Percentiles rank a stretch among this genome's conserved stretches.
Evolutionary conservation across 768 basidiomycete species (phyloP).

Genomic region (Amyloporia xantha): DNA sequence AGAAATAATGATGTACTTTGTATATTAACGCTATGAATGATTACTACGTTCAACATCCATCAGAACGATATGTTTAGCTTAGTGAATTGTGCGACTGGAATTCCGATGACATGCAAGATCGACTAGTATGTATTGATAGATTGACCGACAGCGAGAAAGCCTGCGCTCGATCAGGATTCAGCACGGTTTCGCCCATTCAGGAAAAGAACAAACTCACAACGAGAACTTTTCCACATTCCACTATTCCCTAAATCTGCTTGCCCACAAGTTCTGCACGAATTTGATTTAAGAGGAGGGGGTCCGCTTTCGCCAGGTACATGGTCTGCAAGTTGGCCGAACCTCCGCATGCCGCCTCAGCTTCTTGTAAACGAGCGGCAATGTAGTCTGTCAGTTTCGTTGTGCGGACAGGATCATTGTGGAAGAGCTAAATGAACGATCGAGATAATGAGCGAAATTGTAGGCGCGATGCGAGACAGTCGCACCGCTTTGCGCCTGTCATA

Average conservation of each 20-base stretch:
- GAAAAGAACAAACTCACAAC: too few species aligned
- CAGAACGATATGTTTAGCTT: too few species aligned
- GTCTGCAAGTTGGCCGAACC: constrained; percentile 55
- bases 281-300: constrained; percentile 69
- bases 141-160: too few species aligned
- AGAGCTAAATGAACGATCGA: constrained; percentile 45
- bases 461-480: constrained; percentile 17
- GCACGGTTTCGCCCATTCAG: too few species aligned
- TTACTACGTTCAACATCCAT: too few species aligned
- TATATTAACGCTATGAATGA: background rate
- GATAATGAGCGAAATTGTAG: background rate
- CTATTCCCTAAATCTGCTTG: background rate
- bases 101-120: too few species aligned
- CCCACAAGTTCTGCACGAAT: constrained; percentile 30
- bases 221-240: too few species aligned
- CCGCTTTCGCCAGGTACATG: constrained; percentile 56
- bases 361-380: constrained; percentile 50
- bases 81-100: too few species aligned
- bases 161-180: too few species aligned
- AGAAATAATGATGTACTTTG: constrained; percentile 7
- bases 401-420: constrained; percentile 67
- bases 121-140: too few species aligned
- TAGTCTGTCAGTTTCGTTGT: constrained; percentile 55
- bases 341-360: constrained; percentile 55
- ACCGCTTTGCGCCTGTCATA: constrained; percentile 71